A percentile compares a stretch with the other conserved stretches of the same genome.
Conservation (phyloP, 306 rosid species). For the Citrullus mucosospermus region DNA sequence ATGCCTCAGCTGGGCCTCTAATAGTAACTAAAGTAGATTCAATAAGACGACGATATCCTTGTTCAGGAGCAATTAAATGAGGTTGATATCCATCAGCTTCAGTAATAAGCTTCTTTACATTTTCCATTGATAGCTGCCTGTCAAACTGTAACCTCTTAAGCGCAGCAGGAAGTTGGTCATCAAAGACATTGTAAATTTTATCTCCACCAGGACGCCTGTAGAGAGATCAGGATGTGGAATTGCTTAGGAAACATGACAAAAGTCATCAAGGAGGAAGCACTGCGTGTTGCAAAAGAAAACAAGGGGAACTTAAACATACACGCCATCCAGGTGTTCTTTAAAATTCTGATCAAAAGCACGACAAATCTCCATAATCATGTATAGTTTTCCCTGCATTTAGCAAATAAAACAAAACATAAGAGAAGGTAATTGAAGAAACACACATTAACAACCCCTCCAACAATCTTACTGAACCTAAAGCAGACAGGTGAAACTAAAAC, state of each 20-base stretch:
- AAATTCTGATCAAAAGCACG: slow-evolving; percentile 72
- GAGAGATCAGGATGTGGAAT: slow-evolving; percentile 15
- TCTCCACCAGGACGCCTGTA: slow-evolving; percentile 94
- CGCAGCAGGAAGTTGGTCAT: slow-evolving; percentile 96
- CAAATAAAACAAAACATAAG: neutral
- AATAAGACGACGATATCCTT: slow-evolving; percentile 90
- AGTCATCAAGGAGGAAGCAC: slow-evolving; percentile 2
- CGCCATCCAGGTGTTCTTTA: slow-evolving; percentile 95
- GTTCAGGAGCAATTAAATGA: slow-evolving; percentile 94
- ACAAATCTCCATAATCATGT: slow-evolving; percentile 87
- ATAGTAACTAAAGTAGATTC: slow-evolving; percentile 68
- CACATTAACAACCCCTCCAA: neutral
- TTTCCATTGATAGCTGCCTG: slow-evolving; percentile 94
- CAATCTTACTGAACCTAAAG: neutral
- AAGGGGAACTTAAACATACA: slow-evolving; percentile 39
- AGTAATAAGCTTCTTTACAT: slow-evolving; percentile 74
- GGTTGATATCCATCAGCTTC: slow-evolving; percentile 99
- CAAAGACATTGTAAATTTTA: slow-evolving; percentile 74
- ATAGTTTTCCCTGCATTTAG: slow-evolving; percentile 70
- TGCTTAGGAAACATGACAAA: neutral
- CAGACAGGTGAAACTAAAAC: neutral
- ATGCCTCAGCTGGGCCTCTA: slow-evolving; percentile 95
- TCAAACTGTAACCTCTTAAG: slow-evolving; percentile 90
- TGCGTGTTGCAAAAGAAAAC: neutral
- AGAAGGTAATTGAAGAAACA: neutral